These are phyloP conservation scores for Phlyctochytrium bullatum DNA, from an alignment of 192 early-diverging fungal genomes.

Conservation along the genomic window DNA sequence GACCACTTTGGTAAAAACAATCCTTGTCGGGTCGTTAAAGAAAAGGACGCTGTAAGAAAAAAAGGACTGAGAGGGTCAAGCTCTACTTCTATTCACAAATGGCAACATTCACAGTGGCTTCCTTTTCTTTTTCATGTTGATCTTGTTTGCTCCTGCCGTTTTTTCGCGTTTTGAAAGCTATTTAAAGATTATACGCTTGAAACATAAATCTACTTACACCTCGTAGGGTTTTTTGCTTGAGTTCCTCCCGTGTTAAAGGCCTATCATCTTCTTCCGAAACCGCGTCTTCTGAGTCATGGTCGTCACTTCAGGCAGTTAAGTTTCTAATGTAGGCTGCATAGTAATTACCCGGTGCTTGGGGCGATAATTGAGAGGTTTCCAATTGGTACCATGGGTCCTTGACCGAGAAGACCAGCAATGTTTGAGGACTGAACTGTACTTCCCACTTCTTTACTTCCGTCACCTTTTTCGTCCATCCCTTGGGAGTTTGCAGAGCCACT, in stretches of 20 bases:
- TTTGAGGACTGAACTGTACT: constrained; percentile 27
- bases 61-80: too few relatives aligned
- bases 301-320: constrained; percentile 38
- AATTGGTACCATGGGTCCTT: constrained; percentile 47
- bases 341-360: constrained; percentile 48
- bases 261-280: constrained; percentile 56
- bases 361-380: constrained; percentile 45
- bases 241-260: constrained; percentile 53
- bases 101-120: constrained; percentile 2
- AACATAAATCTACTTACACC: constrained; percentile 35
- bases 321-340: constrained; percentile 2
- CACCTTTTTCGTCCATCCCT: constrained; percentile 20
- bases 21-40: too few relatives aligned
- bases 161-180: constrained; percentile 36
- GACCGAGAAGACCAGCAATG: constrained; percentile 49
- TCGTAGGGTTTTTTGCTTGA: constrained; percentile 47
- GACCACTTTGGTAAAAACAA: too few relatives aligned
- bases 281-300: constrained; percentile 50
- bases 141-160: constrained; percentile 24
- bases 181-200: neutral
- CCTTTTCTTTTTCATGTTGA: constrained; percentile 20
- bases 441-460: constrained; percentile 18
- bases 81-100: too few relatives aligned
- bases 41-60: too few relatives aligned
- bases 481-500: constrained; percentile 17